Evolutionary conservation across 176 grass and related monocot genomes (phyloP).

Genomic region (Chrysopogon serrulatus): DNA sequence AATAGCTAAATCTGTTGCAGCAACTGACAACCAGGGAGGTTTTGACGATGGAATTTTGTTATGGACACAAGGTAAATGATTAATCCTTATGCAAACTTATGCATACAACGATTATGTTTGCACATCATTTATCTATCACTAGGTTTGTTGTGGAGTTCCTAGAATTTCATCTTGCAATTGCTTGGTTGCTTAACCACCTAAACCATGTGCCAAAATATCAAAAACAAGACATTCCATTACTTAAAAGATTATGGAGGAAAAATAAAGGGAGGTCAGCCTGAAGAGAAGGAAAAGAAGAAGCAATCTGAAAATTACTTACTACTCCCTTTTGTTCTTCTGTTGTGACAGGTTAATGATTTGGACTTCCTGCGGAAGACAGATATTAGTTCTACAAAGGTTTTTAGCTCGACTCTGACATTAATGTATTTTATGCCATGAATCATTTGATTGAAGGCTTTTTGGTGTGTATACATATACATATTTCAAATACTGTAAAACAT

Average conservation of each 20-base stretch:
- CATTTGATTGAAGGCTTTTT: background rate
- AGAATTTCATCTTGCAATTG: background rate
- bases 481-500: background rate
- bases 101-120: background rate
- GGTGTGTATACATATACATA: background rate
- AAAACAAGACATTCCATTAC: background rate
- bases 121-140: background rate
- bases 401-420: background rate
- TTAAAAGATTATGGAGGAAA: background rate
- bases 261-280: background rate
- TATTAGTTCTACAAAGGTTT: conserved; percentile 71
- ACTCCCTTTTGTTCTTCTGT: conserved; percentile 4
- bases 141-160: background rate
- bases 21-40: conserved; percentile 77
- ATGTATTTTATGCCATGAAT: conserved; percentile 6
- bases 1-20: conserved; percentile 43
- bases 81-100: background rate
- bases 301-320: conserved; percentile 1
- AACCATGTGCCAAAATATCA: background rate
- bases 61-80: conserved; percentile 74
- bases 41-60: conserved; percentile 96
- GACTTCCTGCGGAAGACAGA: conserved; percentile 54
- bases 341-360: conserved; percentile 80
- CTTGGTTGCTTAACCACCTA: background rate
- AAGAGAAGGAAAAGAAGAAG: background rate